Conservation (phyloP, 345 rosid genomes). For the Citrus australasica region DNA sequence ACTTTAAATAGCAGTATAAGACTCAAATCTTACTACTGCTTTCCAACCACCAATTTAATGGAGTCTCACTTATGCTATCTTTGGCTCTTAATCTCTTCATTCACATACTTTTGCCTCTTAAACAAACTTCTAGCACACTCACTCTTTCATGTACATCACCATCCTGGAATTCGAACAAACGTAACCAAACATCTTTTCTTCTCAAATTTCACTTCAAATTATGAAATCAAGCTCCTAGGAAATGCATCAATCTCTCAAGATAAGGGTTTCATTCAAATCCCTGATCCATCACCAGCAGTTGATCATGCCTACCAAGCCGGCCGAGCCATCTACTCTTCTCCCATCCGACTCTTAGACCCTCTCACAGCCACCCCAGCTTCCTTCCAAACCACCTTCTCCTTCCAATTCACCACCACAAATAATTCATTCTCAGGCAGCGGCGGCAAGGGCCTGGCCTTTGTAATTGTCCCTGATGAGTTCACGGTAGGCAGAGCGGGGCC, state of each 20-base stretch:
- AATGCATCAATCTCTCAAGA: conserved; percentile 16
- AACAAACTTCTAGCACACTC: conserved; percentile 11
- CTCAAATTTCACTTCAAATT: conserved; percentile 13
- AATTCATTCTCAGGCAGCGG: background rate
- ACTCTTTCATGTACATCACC: conserved; percentile 2
- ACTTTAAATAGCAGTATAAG: background rate
- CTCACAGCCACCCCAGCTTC: conserved; percentile 15
- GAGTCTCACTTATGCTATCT: background rate
- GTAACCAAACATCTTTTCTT: conserved; percentile 18
- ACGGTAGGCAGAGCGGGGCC: conserved; percentile 22
- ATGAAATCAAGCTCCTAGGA: conserved; percentile 19
- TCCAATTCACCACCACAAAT: conserved; percentile 11
- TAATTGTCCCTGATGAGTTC: conserved; percentile 22
- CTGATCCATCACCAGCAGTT: conserved; percentile 11
- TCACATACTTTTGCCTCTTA: background rate
- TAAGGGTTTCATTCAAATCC: conserved; percentile 18
- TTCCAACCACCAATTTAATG: background rate
- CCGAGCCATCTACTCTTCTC: conserved; percentile 16
- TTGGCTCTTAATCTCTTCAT: background rate
- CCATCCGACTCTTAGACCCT: conserved; percentile 19
- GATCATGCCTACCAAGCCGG: conserved; percentile 12
- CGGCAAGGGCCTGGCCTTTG: conserved; percentile 12
- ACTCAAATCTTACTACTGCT: background rate
- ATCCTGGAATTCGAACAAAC: conserved; percentile 5
- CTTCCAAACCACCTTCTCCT: conserved; percentile 25